These are phyloP conservation scores for Galerina sulciceps DNA, from an alignment of 768 basidiomycete species.

Conservation along the genomic window DNA sequence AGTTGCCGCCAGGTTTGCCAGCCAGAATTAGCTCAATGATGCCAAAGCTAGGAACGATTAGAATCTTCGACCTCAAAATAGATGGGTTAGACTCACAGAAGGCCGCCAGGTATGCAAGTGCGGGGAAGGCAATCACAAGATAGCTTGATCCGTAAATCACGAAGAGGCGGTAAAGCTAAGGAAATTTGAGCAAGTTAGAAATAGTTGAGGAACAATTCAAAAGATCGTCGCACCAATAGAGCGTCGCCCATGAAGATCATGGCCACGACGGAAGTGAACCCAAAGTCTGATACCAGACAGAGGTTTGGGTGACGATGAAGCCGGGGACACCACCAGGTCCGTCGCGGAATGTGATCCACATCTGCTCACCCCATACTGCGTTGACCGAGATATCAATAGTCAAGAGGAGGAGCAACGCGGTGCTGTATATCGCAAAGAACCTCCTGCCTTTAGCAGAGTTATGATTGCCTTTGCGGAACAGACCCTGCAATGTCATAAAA, in stretches of 20 bases:
- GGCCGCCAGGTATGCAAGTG: slow-evolving; percentile 28
- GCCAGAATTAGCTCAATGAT: slow-evolving; percentile 43
- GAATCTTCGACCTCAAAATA: neutral
- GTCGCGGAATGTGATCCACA: slow-evolving; percentile 34
- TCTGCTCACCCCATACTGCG: slow-evolving; percentile 34
- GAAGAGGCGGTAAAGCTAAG: slow-evolving; percentile 34
- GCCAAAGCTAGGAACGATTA: slow-evolving; percentile 33
- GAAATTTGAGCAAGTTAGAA: neutral
- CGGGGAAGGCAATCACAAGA: slow-evolving; percentile 27
- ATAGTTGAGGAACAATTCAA: neutral
- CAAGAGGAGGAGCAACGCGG: slow-evolving; percentile 28
- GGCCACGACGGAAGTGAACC: slow-evolving; percentile 29
- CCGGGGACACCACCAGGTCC: slow-evolving; percentile 28
- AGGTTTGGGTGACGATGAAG: slow-evolving; percentile 28
- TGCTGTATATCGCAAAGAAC: slow-evolving; percentile 31
- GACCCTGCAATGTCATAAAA: slow-evolving; percentile 25
- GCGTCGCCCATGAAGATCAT: slow-evolving; percentile 37
- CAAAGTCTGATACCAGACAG: slow-evolving; percentile 36
- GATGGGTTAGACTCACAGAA: slow-evolving; percentile 24
- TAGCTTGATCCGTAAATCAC: slow-evolving; percentile 32
- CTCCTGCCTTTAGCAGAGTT: slow-evolving; percentile 22
- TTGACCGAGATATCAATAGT: slow-evolving; percentile 34
- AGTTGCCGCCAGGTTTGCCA: slow-evolving; percentile 42
- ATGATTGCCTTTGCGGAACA: slow-evolving; percentile 24
- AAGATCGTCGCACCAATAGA: slow-evolving; percentile 25